phyloP scores from a whole-genome alignment of 257 asterid genomes.

The Solanum boliviense region DNA sequence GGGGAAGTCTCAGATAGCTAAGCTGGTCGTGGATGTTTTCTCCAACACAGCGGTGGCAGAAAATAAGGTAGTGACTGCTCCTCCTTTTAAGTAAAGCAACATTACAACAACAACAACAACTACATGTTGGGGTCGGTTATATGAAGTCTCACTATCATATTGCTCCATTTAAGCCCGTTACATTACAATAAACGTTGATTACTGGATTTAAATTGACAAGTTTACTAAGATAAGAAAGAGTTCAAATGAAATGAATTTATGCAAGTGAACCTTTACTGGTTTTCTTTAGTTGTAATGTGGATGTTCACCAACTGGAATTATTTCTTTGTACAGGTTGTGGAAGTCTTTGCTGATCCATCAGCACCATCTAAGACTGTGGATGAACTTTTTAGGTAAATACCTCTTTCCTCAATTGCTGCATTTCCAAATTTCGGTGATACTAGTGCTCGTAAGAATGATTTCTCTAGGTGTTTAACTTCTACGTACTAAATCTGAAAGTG shows the following conservation, averaged over 20 bases:
- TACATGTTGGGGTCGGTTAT: background rate
- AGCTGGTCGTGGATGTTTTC: constrained; percentile 78
- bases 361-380: constrained; percentile 47
- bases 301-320: background rate
- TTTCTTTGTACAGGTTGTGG: constrained; percentile 56
- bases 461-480: background rate
- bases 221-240: background rate
- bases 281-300: background rate
- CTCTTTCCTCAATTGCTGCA: background rate
- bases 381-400: constrained; percentile 59
- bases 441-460: background rate
- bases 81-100: background rate
- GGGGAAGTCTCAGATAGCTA: constrained; percentile 65
- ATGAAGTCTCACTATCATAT: background rate
- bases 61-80: constrained; percentile 49
- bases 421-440: background rate
- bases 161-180: background rate
- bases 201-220: background rate
- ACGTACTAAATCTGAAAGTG: background rate
- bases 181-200: background rate
- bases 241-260: background rate
- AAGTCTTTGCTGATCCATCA: constrained; percentile 72
- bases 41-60: constrained; percentile 73
- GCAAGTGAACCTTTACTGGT: background rate
- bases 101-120: background rate